Base-by-base conservation (phyloP, 164 flowering plant species). In the Vitis rupestris region DNA sequence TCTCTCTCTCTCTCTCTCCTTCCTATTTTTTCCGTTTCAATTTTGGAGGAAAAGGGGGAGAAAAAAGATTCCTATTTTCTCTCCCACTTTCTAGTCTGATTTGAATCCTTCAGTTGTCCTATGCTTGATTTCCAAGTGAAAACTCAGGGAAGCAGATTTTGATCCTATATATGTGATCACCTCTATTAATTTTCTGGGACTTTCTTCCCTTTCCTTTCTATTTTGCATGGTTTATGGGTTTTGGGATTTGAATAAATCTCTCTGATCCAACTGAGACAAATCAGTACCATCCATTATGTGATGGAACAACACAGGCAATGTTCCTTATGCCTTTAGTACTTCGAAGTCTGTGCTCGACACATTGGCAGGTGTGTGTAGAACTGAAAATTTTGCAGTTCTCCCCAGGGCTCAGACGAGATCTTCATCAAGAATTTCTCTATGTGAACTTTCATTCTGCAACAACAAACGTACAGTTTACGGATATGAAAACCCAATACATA, bases 231-330 rank as follows among this genome's bases (percentile, higher is more conserved):
- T 27, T 56, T 67, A 51, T 59, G 68, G 73, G 72, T 69, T 76
- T 74, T 64, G 76, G 78, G 66, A 30, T 65, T 75, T 30, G 15
- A 68, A 58, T 58, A 58, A 66, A 56, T 63, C 23, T 65, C 37
- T 70, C 81, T 71, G 80, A 68, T 67, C 59, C 61, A 64, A 67
- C 70, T 66, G 76, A 54, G 63, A 70, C 68, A 70, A 70, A 76
- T 61, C 75, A 74, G 74, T 76, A 73, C 53, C 75, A 69, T 56
- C 70, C 66, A 85, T 80, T 79, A 73, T 78, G 83, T 84, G 89
- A 90, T 87, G 82, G 82, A 88, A 86, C 92, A 74, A 83, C 81
- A 76, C 89, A 75, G 71, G 67, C 88, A 86, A 80, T 84, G 88
- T 88, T 90, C 88, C 82, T 86, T 82, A 65, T 83, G 88, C 81